Conservation (phyloP, 768 basidiomycete genomes). For the Chalciporus pseudorubinellus region DNA sequence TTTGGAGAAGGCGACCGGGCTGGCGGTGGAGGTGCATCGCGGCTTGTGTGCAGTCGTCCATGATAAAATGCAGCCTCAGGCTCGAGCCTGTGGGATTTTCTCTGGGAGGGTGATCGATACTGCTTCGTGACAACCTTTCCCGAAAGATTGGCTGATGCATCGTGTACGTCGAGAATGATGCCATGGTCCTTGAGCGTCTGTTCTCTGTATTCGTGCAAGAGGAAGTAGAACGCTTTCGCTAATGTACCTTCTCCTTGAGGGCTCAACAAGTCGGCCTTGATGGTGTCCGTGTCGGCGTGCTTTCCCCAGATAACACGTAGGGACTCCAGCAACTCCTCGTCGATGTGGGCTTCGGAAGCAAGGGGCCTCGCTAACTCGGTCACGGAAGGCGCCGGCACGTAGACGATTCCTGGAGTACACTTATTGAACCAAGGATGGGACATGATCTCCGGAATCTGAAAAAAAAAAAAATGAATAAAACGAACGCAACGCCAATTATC, state of each 20-base stretch:
- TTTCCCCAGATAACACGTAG: constrained; percentile 83
- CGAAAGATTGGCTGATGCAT: constrained; percentile 9
- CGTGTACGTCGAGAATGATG: constrained; percentile 39
- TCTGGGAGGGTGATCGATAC: constrained; percentile 41
- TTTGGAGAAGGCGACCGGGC: constrained; percentile 31
- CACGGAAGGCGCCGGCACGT: constrained; percentile 56
- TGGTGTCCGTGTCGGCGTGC: constrained; percentile 56
- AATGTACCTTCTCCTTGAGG: constrained; percentile 68
- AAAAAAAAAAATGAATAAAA: background rate
- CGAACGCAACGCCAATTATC: background rate
- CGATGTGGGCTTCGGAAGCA: constrained; percentile 64
- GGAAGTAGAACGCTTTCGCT: constrained; percentile 87
- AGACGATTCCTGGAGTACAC: constrained; percentile 46
- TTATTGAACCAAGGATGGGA: constrained; percentile 79
- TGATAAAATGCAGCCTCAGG: constrained; percentile 9
- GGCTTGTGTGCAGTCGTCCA: constrained; percentile 22
- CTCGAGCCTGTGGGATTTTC: constrained; percentile 22
- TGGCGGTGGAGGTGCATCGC: constrained; percentile 28
- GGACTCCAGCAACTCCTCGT: constrained; percentile 73
- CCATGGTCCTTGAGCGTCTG: constrained; percentile 55
- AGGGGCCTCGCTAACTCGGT: constrained; percentile 70
- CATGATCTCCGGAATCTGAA: constrained; percentile 82
- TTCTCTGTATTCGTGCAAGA: constrained; percentile 74
- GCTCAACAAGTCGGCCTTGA: constrained; percentile 65
- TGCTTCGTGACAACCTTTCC: constrained; percentile 39